Evolutionary conservation across 208 protist genomes (phyloP).

Genomic region (Wallacemonas rigidus): DNA sequence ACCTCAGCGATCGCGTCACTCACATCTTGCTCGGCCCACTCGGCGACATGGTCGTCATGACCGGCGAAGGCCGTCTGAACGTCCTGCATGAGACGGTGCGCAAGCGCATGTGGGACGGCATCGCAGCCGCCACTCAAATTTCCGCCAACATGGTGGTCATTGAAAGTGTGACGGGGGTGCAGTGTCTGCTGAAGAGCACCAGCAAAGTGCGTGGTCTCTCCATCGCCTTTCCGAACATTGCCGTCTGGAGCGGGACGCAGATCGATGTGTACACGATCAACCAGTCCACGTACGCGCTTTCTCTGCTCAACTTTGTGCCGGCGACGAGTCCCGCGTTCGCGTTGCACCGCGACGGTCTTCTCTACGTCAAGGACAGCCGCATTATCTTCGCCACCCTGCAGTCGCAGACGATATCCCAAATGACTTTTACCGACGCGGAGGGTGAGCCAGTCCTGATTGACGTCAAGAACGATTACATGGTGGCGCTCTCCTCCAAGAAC

Average conservation of each 20-base stretch:
- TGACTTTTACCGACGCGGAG: constrained; percentile 88
- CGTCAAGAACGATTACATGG: constrained; percentile 91
- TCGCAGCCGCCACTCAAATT: constrained; percentile 86
- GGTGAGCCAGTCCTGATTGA: constrained; percentile 81
- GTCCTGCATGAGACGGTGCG: constrained; percentile 89
- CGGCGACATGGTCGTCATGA: constrained; percentile 63
- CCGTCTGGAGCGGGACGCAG: constrained; percentile 85
- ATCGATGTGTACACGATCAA: constrained; percentile 91
- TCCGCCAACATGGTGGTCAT: constrained; percentile 85
- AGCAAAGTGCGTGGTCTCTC: constrained; percentile 80
- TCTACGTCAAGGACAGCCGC: constrained; percentile 82
- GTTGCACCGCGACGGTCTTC: constrained; percentile 80
- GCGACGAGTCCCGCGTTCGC: constrained; percentile 78
- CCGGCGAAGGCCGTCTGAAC: constrained; percentile 55
- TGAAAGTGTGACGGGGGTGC: constrained; percentile 82
- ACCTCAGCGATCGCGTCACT: constrained; percentile 67
- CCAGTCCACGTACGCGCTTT: constrained; percentile 72
- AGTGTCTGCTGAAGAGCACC: constrained; percentile 78
- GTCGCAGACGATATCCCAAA: constrained; percentile 69
- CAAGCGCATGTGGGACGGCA: constrained; percentile 81
- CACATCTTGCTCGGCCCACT: constrained; percentile 55
- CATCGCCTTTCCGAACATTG: constrained; percentile 84
- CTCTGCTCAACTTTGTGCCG: constrained; percentile 71
- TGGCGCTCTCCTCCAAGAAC: constrained; percentile 78
- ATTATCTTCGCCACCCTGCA: constrained; percentile 84